A percentile compares a stretch with the other conserved stretches of the same genome.
Conservation (phyloP, 228 moss, liverwort and hornwort genomes). For the Sphagnum fallax region DNA sequence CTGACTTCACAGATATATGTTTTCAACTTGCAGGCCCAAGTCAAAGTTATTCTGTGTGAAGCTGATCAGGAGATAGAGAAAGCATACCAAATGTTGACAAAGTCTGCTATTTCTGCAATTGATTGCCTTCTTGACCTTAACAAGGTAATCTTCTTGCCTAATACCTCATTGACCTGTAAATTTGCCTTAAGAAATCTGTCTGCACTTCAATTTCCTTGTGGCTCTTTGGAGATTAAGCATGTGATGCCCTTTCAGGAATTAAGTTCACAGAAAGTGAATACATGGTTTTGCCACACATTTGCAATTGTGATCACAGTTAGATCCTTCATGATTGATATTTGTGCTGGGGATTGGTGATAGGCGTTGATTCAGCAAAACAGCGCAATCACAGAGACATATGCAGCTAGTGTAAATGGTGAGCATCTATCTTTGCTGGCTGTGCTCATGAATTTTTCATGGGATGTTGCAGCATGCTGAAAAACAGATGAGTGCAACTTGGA, state of each 20-base stretch:
- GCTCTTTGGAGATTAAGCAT: neutral
- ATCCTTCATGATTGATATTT: neutral
- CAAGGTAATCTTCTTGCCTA: neutral
- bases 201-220: neutral
- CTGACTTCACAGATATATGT: too few relatives aligned
- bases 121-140: conserved; percentile 61
- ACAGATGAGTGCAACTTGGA: neutral
- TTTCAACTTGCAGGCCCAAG: conserved; percentile 6
- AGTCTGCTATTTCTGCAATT: conserved; percentile 61
- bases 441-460: neutral
- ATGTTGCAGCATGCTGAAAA: neutral
- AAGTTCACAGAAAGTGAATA: neutral
- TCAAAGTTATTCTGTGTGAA: conserved; percentile 7
- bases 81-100: conserved; percentile 42
- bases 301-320: neutral
- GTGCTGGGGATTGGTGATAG: conserved; percentile 18
- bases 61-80: conserved; percentile 18
- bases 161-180: conserved; percentile 4
- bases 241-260: neutral
- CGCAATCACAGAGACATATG: conserved; percentile 39
- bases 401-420: conserved; percentile 27
- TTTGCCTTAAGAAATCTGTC: neutral
- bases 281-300: neutral
- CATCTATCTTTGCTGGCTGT: neutral
- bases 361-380: conserved; percentile 53